Conservation (phyloP, 805 yeast genomes). For the Ogataea chonburiensis region DNA sequence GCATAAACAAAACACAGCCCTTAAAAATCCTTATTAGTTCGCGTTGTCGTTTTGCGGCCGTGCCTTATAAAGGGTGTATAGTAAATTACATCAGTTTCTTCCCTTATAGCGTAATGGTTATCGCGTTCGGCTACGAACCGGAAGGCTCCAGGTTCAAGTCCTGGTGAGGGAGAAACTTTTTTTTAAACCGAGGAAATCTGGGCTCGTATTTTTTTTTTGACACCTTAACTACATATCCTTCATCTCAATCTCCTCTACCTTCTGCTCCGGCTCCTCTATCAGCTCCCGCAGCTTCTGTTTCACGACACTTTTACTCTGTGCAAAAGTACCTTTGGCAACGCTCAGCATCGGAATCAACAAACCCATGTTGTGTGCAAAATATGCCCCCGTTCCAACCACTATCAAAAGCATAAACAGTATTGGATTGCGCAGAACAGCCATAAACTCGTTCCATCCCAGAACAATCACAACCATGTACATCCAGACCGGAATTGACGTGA, state of each 20-base stretch:
- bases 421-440: slow-evolving; percentile 86
- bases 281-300: slow-evolving; percentile 61
- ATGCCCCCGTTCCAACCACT: slow-evolving; percentile 56
- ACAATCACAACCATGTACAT: slow-evolving; percentile 70
- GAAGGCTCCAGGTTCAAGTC: slow-evolving; percentile 53
- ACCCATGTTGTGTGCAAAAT: slow-evolving; percentile 66
- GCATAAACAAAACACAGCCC: slow-evolving; percentile 9
- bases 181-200: slow-evolving; percentile 28
- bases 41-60: neutral
- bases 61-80: no score
- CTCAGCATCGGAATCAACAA: slow-evolving; percentile 73
- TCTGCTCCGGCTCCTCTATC: slow-evolving; percentile 27
- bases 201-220: slow-evolving; percentile 26
- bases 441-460: slow-evolving; percentile 94
- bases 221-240: neutral
- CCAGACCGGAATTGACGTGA: slow-evolving; percentile 80
- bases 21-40: neutral
- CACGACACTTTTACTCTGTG: slow-evolving; percentile 54
- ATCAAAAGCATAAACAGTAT: slow-evolving; percentile 65
- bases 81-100: slow-evolving; percentile 17
- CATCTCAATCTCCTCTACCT: slow-evolving; percentile 2
- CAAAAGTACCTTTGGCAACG: slow-evolving; percentile 55
- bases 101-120: slow-evolving; percentile 35
- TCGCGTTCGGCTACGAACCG: slow-evolving; percentile 37
- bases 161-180: slow-evolving; percentile 42